Conservation (phyloP, 2,329 filamentous ascomycete genomes). For the Cladophialophora yegresii region DNA sequence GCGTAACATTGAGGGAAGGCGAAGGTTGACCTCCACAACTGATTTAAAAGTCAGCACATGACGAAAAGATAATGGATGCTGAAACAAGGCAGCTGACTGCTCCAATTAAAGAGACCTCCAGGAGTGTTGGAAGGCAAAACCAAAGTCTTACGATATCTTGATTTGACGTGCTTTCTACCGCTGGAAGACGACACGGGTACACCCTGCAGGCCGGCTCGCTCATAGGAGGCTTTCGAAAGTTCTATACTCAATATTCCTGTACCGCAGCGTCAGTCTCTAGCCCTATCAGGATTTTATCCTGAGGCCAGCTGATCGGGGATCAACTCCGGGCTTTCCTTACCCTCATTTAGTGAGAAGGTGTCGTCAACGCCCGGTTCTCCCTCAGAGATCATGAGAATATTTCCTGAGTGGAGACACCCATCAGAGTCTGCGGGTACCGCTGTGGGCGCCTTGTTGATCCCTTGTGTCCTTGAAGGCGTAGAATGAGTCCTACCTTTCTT, state of each 20-base stretch:
- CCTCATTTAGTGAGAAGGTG: constrained; percentile 69
- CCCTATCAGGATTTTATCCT: background rate
- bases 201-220: constrained; percentile 77
- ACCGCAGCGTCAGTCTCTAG: constrained; percentile 1
- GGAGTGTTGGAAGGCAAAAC: background rate
- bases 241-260: constrained; percentile 72
- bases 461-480: constrained; percentile 13
- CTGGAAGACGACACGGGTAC: constrained; percentile 56
- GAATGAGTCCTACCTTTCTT: constrained; percentile 64
- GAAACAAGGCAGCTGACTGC: background rate
- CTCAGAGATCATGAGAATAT: constrained; percentile 80
- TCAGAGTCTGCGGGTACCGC: background rate
- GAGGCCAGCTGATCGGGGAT: background rate
- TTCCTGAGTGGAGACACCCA: constrained; percentile 54
- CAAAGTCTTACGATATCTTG: constrained; percentile 67
- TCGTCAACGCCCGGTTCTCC: constrained; percentile 71
- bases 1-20: constrained; percentile 71
- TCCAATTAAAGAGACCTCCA: background rate
- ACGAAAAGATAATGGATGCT: background rate
- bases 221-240: constrained; percentile 78
- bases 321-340: constrained; percentile 46
- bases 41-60: background rate
- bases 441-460: background rate
- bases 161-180: constrained; percentile 65
- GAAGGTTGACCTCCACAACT: constrained; percentile 79